These are phyloP conservation scores for Alternaria sp. DNA, from an alignment of 2,329 filamentous ascomycete species.

Conservation along the genomic window DNA sequence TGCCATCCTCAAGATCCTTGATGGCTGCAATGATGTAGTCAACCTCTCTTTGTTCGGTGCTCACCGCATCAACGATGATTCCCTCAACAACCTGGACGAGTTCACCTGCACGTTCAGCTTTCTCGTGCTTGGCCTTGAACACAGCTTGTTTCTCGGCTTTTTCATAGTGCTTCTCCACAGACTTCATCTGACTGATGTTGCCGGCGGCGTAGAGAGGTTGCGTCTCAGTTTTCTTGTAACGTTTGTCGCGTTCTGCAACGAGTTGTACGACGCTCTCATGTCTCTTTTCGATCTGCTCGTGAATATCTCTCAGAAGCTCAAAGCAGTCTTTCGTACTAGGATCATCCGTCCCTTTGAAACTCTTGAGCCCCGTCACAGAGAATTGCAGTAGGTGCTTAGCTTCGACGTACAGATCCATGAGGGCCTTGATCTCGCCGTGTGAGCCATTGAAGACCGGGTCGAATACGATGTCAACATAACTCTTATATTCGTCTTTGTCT, in stretches of 20 bases:
- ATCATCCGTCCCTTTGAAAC: slow-evolving; percentile 26
- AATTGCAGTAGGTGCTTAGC: slow-evolving; percentile 38
- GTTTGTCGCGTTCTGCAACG: slow-evolving; percentile 62
- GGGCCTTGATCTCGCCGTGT: slow-evolving; percentile 59
- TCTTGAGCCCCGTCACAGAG: slow-evolving; percentile 36
- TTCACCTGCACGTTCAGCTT: slow-evolving; percentile 59
- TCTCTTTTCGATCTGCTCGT: slow-evolving; percentile 59
- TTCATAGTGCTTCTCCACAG: slow-evolving; percentile 56
- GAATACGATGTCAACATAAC: slow-evolving; percentile 61
- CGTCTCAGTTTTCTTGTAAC: slow-evolving; percentile 64
- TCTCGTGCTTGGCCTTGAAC: slow-evolving; percentile 59
- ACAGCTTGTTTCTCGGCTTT: slow-evolving; percentile 61
- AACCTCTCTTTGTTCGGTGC: slow-evolving; percentile 61
- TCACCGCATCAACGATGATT: slow-evolving; percentile 60
- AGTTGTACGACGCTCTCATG: slow-evolving; percentile 61
- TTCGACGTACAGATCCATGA: slow-evolving; percentile 58
- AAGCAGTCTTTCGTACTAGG: slow-evolving; percentile 37
- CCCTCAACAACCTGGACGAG: slow-evolving; percentile 62
- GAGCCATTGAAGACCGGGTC: slow-evolving; percentile 59
- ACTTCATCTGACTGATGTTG: slow-evolving; percentile 61
- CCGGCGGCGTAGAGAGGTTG: slow-evolving; percentile 62
- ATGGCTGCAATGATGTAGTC: slow-evolving; percentile 59
- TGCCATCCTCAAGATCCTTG: slow-evolving; percentile 49
- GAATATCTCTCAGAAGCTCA: slow-evolving; percentile 53
- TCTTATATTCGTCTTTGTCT: slow-evolving; percentile 61